Evolutionary conservation across 2,329 filamentous ascomycete genomes (phyloP).

Genomic region (Corinectria fuckeliana): DNA sequence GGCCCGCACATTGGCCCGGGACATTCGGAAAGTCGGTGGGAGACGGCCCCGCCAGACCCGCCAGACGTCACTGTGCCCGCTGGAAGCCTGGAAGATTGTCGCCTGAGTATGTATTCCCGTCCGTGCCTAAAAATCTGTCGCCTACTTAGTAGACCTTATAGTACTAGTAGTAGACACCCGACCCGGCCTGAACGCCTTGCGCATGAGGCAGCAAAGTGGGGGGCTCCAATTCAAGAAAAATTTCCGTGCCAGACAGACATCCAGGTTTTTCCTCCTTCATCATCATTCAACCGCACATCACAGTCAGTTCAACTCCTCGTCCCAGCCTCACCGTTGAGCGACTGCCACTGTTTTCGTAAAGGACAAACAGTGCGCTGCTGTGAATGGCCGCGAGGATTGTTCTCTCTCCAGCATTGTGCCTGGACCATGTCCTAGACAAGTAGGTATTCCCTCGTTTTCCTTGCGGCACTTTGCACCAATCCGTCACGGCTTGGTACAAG

Average conservation of each 20-base stretch:
- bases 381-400: constrained; percentile 37
- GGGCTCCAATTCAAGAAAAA: constrained; percentile 38
- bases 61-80: constrained; percentile 8
- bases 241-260: constrained; percentile 23
- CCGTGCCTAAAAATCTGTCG: not conserved
- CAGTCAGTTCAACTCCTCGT: constrained; percentile 20
- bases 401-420: constrained; percentile 31
- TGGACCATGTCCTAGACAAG: constrained; percentile 42
- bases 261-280: constrained; percentile 26
- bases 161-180: too few species aligned
- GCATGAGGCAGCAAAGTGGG: constrained; percentile 42
- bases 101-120: not conserved
- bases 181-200: constrained; percentile 37
- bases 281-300: constrained; percentile 17
- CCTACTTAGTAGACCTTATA: too few species aligned
- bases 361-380: constrained; percentile 29
- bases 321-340: constrained; percentile 27
- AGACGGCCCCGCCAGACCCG: constrained; percentile 1
- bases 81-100: not conserved
- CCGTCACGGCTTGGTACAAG: not conserved
- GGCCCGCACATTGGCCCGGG: constrained; percentile 1
- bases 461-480: not conserved
- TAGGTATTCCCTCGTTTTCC: constrained; percentile 29
- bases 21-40: constrained; percentile 14
- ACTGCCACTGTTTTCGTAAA: constrained; percentile 27